Base-by-base conservation (phyloP, 73 alveolate species). In the Tetrahymena borealis region DNA sequence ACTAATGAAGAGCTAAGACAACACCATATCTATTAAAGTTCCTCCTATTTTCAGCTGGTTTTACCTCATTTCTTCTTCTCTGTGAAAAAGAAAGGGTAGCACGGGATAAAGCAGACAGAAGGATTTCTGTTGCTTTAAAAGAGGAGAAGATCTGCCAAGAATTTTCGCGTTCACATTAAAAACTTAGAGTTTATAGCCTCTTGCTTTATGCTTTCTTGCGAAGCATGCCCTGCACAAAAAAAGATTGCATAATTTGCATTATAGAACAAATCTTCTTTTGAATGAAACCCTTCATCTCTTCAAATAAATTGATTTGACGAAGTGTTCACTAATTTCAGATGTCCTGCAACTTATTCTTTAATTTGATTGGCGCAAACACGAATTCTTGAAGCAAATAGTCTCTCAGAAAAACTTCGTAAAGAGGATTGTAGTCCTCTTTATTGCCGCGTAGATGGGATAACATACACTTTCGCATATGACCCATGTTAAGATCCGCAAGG, bases 201-300 rank as follows among this genome's bases (percentile, higher is more conserved):
- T 60, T 60, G 85, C 85, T 60, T 60, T 60, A 60, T 60, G 85
- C 85, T 60, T 60, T 60, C 85, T n/a, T 20, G 85, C 28, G 85
- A 60, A 60, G 85, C 85, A 60, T 60, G 85, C 85, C 85, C 85
- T 60, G 85, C 85, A 60, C 85, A 60, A 60, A 60, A n/a, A 60
- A 60, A 60, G 85, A 60, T 60, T 60, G 85, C 85, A 60, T 60
- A 60, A 60, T 60, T 60, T 60, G 85, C 85, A 60, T 60, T 60
- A 60, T 60, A 60, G 85, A 60, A 60, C 85, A 60, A 20, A 60
- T 60, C 85, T 60, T 60, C 85, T 60, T n/a, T 60, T 60, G 85
- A 60, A 35, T 60, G 13, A 32, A 60, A 24, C 85, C 10, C 85
- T 60, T 60, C 85, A 60, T 35, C 85, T 60, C 85, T 60, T 35